A percentile compares a stretch with the other conserved stretches of the same genome.
phyloP scores from a whole-genome alignment of 2,329 filamentous ascomycete genomes.

The Trichophyton benhamiae region DNA sequence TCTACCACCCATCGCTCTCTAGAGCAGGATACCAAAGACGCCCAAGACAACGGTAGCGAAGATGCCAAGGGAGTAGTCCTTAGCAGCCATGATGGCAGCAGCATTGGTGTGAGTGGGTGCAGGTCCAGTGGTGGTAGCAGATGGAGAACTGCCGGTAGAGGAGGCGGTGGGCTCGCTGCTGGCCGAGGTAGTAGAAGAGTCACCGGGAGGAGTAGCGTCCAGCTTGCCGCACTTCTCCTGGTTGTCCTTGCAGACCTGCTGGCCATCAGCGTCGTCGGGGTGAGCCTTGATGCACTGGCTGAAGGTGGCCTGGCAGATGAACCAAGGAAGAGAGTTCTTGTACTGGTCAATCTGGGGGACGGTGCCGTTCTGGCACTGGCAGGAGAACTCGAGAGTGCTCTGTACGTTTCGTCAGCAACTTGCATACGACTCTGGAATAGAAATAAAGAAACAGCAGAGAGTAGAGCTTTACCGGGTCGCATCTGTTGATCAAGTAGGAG shows the following conservation, averaged over 20 bases:
- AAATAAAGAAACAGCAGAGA: neutral
- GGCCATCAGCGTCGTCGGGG: conserved; percentile 35
- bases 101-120: conserved; percentile 27
- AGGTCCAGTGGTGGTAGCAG: conserved; percentile 18
- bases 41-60: conserved; percentile 44
- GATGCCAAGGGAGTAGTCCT: conserved; percentile 41
- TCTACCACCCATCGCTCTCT: conserved; percentile 14
- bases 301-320: conserved; percentile 45
- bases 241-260: conserved; percentile 37
- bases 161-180: conserved; percentile 21
- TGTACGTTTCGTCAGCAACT: conserved; percentile 18
- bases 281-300: conserved; percentile 36
- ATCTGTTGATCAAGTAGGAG: conserved; percentile 40
- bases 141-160: conserved; percentile 17
- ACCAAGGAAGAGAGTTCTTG: conserved; percentile 47
- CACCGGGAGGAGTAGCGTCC: conserved; percentile 29
- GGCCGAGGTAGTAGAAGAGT: conserved; percentile 18
- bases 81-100: conserved; percentile 35
- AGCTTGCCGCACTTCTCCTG: conserved; percentile 40
- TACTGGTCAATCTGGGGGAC: conserved; percentile 46
- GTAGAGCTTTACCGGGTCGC: conserved; percentile 41
- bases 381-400: conserved; percentile 43
- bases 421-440: conserved; percentile 8
- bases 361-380: conserved; percentile 45
- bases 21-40: conserved; percentile 47